Conservation (phyloP, 2,329 filamentous ascomycete genomes). For the Neofusicoccum umdonicola region DNA sequence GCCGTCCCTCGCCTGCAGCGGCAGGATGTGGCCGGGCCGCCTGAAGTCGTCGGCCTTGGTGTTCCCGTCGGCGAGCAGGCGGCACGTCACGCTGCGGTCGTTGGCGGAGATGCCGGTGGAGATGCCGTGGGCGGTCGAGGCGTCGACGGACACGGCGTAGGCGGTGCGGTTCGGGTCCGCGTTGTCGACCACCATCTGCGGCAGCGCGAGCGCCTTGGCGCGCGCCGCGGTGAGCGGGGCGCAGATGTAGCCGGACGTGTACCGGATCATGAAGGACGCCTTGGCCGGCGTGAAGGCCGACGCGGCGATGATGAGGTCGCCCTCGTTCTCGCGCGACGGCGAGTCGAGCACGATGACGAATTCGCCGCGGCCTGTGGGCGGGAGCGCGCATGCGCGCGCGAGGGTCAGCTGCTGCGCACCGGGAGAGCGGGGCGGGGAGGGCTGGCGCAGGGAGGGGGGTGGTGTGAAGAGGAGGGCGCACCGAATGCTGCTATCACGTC, state of each 20-base stretch:
- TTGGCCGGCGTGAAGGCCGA: slow-evolving; percentile 79
- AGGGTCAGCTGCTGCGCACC: slow-evolving; percentile 14
- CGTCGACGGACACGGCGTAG: slow-evolving; percentile 88
- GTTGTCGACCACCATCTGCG: slow-evolving; percentile 75
- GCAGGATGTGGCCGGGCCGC: slow-evolving; percentile 86
- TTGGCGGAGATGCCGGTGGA: slow-evolving; percentile 89
- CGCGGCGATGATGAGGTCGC: slow-evolving; percentile 93
- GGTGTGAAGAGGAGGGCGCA: slow-evolving; percentile 23
- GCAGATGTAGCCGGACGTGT: slow-evolving; percentile 88
- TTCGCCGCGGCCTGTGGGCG: slow-evolving; percentile 58
- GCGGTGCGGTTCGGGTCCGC: slow-evolving; percentile 88
- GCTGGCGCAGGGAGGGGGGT: neutral
- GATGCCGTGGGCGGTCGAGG: slow-evolving; percentile 62
- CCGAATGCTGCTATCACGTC: slow-evolving; percentile 47
- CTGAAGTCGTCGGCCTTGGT: slow-evolving; percentile 63
- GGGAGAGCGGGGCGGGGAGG: neutral
- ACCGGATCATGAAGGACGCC: slow-evolving; percentile 93
- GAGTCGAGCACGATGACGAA: slow-evolving; percentile 97
- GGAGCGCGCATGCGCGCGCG: slow-evolving; percentile 1
- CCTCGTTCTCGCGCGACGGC: slow-evolving; percentile 92
- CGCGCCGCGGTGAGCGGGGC: slow-evolving; percentile 72
- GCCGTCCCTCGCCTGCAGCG: slow-evolving; percentile 73
- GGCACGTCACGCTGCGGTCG: slow-evolving; percentile 80
- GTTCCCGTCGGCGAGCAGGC: slow-evolving; percentile 61
- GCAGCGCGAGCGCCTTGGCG: slow-evolving; percentile 70